phyloP scores from a whole-genome alignment of 129 eudicot species.

The Ambrosia artemisiifolia region DNA sequence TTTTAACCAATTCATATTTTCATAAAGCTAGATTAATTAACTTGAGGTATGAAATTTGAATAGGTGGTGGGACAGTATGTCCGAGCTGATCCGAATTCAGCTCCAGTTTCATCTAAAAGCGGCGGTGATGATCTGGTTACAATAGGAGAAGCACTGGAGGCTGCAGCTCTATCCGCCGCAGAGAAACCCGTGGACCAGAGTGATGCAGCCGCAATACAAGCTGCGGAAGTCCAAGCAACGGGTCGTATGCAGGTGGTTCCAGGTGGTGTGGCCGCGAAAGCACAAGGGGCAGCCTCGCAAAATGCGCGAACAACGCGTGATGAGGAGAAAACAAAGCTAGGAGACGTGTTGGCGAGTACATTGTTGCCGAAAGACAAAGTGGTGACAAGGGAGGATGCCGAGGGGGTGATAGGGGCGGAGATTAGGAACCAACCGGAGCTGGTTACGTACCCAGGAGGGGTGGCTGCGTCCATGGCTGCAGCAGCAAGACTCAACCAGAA shows the following conservation, averaged over 20 bases:
- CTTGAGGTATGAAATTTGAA: not conserved
- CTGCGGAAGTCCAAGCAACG: conserved; percentile 57
- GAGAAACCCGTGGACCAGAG: conserved; percentile 49
- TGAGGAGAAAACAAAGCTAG: conserved; percentile 44
- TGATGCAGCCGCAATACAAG: conserved; percentile 69
- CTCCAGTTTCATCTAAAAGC: not conserved
- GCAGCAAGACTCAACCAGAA: conserved; percentile 40
- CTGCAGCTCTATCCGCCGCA: conserved; percentile 43
- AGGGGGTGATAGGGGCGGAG: conserved; percentile 51
- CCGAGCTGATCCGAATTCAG: not conserved
- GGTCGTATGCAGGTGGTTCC: conserved; percentile 34
- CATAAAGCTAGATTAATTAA: too few species aligned
- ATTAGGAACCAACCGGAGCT: conserved; percentile 37
- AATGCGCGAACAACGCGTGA: conserved; percentile 33
- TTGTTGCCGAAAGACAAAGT: conserved; percentile 42
- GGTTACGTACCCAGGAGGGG: conserved; percentile 51
- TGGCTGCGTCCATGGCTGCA: conserved; percentile 47
- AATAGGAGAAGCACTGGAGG: conserved; percentile 72
- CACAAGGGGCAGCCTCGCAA: conserved; percentile 46
- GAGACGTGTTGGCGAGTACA: conserved; percentile 37
- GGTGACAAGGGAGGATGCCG: conserved; percentile 58
- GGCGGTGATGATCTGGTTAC: conserved; percentile 33
- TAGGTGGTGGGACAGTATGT: conserved; percentile 61
- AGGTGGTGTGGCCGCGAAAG: conserved; percentile 47
- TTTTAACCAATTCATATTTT: too few species aligned